Evolutionary conservation across 1,139 yeast genomes (phyloP).

Genomic region (Nadsonia starkeyi-henricii): DNA sequence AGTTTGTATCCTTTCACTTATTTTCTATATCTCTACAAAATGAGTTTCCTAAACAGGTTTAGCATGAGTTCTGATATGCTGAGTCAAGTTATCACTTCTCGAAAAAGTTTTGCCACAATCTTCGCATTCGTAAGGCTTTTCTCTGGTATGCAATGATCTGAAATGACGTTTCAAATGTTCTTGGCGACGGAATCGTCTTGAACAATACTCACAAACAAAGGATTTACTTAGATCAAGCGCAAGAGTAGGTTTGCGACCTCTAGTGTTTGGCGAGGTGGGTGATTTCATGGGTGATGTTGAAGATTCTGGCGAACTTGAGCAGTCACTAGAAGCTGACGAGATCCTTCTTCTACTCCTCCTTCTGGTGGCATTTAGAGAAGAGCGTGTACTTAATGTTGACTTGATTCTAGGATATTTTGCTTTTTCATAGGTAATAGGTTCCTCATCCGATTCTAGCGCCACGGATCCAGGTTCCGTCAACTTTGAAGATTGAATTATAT

Average conservation of each 20-base stretch:
- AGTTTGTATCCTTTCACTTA: too few species aligned
- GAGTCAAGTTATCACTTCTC: conserved; percentile 60
- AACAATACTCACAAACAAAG: conserved; percentile 23
- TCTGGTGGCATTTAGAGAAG: too few species aligned
- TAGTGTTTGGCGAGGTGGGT: background rate
- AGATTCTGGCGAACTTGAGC: too few species aligned
- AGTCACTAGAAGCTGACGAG: too few species aligned
- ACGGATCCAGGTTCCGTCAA: too few species aligned
- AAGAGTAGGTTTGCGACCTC: conserved; percentile 21
- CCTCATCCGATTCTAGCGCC: too few species aligned
- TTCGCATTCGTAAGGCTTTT: conserved; percentile 61
- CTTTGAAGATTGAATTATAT: too few species aligned
- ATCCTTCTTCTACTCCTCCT: too few species aligned
- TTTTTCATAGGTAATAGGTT: too few species aligned
- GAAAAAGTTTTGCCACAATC: conserved; percentile 62
- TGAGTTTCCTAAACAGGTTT: background rate
- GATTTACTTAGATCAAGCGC: conserved; percentile 17
- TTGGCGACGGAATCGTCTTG: conserved; percentile 46
- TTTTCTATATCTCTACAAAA: too few species aligned
- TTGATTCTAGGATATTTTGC: too few species aligned
- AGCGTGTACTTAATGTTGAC: too few species aligned
- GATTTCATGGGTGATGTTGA: background rate
- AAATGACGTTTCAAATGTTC: conserved; percentile 71
- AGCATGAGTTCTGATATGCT: conserved; percentile 54
- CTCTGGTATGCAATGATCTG: conserved; percentile 53